These are phyloP conservation scores for Lathyrus sativus DNA, from an alignment of 306 rosid genomes.

Conservation along the genomic window DNA sequence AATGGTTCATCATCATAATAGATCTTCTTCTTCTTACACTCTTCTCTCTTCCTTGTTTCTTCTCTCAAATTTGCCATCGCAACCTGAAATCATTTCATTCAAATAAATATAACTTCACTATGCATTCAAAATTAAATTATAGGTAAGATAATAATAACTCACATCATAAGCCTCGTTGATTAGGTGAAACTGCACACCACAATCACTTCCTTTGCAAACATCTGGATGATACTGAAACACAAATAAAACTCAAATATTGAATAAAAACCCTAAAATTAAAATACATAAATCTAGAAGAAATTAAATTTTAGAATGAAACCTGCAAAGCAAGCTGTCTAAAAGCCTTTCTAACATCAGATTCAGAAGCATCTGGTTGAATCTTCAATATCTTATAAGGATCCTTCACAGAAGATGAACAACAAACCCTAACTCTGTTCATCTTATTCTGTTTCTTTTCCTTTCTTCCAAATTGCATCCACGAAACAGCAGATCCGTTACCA, in stretches of 20 bases:
- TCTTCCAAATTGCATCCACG: not conserved
- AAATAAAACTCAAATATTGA: constrained; percentile 11
- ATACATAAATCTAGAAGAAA: not conserved
- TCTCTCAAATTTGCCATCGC: constrained; percentile 72
- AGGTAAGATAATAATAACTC: constrained; percentile 3
- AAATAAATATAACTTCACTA: not conserved
- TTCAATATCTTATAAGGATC: constrained; percentile 80
- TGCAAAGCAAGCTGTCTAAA: constrained; percentile 83
- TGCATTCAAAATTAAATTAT: too few species aligned
- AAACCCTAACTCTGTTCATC: constrained; percentile 23
- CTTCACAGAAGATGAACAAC: constrained; percentile 44
- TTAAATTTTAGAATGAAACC: constrained; percentile 48
- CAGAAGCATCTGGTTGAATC: constrained; percentile 71
- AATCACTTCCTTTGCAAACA: constrained; percentile 77
- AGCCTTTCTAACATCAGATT: constrained; percentile 86
- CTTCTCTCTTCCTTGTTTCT: constrained; percentile 40
- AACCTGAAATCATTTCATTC: constrained; percentile 43
- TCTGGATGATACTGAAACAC: constrained; percentile 88
- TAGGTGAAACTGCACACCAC: constrained; percentile 74
- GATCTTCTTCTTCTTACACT: constrained; percentile 17
- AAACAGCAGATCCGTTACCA: not conserved
- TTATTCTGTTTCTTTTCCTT: not conserved
- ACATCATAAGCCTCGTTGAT: constrained; percentile 96
- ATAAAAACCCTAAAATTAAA: not conserved
- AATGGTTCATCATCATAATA: constrained; percentile 51